Evolutionary conservation across 495 filamentous ascomycete species (phyloP), one percentile per base, ranked within the genome.

Genomic region (Podospora comata): DNA sequence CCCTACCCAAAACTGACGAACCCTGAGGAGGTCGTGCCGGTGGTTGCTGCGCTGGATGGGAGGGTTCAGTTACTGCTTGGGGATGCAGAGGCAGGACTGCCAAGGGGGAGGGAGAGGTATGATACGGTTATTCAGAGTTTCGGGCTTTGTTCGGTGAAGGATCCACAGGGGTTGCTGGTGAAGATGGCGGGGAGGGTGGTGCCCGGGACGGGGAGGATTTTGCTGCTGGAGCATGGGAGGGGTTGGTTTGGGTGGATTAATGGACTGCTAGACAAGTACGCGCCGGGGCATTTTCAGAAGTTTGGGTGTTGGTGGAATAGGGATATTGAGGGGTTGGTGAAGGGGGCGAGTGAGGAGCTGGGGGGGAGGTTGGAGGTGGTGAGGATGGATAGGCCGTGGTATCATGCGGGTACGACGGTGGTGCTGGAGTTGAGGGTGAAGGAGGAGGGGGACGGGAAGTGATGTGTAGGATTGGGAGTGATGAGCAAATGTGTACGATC

Each of bases 261-360:
- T 81, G 77, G 78, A 2, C 73, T 91, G 16, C 76, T 99, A 73
- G 95, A 99, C 79, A 85, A 86, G 68, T 79, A 87, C 69, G 96
- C 96, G 3, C 81, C 86, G 20, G 81, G 80, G 39, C 95, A 98
- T 84, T 94, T 93, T 57, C 84, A 88, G 67, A 84, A 86, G 62
- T 92, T 93, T 84, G 95, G 96, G 9, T 99, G 95, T 81, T 98
- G 94, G 94, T 96, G 91, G 89, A 99, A 99, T 79, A 83, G 92
- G 63, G 95, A 99, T 83, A 90, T 99, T 65, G 91, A 89, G 66
- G 79, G 78, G 66, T 86, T 98, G 75, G 87, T 97, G 54, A 78
- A 69, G 39, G 78, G 77, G 44, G 81, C 81, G 5, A 76, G 71
- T 28, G 54, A 68, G 65, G 66, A 84, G 70, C 86, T 93, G 69